Conservation (phyloP, 257 asterid genomes). For the Solanum piurae region DNA sequence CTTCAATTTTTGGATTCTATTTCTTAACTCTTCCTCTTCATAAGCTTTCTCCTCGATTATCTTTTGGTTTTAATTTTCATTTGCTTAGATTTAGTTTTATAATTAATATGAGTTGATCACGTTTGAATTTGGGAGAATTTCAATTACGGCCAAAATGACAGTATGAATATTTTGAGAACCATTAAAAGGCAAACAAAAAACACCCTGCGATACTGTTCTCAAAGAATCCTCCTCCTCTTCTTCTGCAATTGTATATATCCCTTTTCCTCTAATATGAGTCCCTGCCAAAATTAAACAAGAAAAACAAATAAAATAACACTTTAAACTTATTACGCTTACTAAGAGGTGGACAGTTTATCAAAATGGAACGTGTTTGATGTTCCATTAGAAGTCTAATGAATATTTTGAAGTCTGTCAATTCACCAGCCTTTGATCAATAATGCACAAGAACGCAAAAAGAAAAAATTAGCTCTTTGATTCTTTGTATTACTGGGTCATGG, state of each 20-base stretch:
- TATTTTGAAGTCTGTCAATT: too few species aligned
- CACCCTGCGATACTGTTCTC: neutral
- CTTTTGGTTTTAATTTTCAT: too few species aligned
- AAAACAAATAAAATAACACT: neutral
- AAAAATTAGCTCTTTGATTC: too few species aligned
- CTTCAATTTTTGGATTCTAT: neutral
- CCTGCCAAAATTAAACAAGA: neutral
- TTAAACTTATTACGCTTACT: neutral
- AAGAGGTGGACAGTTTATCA: too few species aligned
- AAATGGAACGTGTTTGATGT: too few species aligned
- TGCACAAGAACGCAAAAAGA: too few species aligned
- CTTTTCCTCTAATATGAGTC: neutral
- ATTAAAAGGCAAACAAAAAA: neutral
- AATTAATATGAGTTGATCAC: neutral
- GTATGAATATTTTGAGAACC: neutral
- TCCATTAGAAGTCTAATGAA: too few species aligned
- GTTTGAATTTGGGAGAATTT: neutral
- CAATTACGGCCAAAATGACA: neutral
- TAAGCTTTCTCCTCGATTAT: neutral
- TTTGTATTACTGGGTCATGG: too few species aligned
- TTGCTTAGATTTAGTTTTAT: too few species aligned
- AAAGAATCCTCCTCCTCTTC: neutral
- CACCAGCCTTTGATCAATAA: too few species aligned
- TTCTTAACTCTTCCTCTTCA: neutral
- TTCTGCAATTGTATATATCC: too few species aligned